Percentiles rank a stretch among this genome's conserved stretches.
phyloP scores from a whole-genome alignment of 352 stramenopile genomes.

The Pythium phragmiticola region DNA sequence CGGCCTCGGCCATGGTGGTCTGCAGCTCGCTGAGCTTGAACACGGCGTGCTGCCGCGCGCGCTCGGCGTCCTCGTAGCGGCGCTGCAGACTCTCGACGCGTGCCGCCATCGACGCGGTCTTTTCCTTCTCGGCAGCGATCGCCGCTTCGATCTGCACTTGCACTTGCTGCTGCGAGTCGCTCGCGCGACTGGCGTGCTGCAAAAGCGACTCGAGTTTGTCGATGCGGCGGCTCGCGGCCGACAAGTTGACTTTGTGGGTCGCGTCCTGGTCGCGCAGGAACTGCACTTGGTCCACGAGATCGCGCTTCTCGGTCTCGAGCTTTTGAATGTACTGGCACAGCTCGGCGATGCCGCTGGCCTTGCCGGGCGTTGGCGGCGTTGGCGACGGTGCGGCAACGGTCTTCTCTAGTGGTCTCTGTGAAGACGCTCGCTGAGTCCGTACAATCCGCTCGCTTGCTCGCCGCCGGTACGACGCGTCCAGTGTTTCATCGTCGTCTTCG shows the following conservation, averaged over 20 bases:
- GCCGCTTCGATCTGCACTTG: constrained; percentile 19
- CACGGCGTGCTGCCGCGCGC: constrained; percentile 49
- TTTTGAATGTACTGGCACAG: constrained; percentile 54
- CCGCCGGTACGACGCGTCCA: not conserved
- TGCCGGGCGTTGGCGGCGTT: not conserved
- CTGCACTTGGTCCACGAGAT: constrained; percentile 42
- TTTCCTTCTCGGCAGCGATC: constrained; percentile 36
- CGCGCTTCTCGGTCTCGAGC: constrained; percentile 47
- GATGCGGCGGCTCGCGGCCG: constrained; percentile 30
- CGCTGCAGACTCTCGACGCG: constrained; percentile 44
- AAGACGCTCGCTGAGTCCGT: not conserved
- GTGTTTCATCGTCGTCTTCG: not conserved
- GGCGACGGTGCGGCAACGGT: not conserved
- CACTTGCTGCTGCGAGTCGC: constrained; percentile 17
- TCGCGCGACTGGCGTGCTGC: constrained; percentile 27
- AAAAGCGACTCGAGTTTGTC: constrained; percentile 42
- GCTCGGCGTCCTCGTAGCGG: constrained; percentile 55
- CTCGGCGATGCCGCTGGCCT: constrained; percentile 27
- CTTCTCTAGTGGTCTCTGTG: not conserved
- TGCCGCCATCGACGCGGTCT: constrained; percentile 29
- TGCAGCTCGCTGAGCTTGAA: constrained; percentile 69
- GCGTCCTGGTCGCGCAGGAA: constrained; percentile 39
- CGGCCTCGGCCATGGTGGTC: constrained; percentile 31
- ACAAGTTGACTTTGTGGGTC: constrained; percentile 35
- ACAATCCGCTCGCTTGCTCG: not conserved